Conservation (phyloP, 768 basidiomycete species). For the Kockovaella imperatae region DNA sequence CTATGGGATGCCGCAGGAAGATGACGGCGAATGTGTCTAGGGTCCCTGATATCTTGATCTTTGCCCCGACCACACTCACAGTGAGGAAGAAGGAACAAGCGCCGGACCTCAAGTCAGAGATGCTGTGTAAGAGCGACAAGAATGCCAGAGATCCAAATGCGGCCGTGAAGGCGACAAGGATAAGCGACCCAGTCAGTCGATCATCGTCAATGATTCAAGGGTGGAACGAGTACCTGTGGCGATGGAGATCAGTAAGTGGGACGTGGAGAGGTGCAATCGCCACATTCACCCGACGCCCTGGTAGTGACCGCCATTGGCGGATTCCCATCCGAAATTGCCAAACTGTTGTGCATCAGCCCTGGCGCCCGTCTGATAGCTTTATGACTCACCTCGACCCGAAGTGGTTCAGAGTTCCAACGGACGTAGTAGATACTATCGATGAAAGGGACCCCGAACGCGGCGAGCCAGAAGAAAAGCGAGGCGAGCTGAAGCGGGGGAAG, state of each 20-base stretch:
- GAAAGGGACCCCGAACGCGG: slow-evolving; percentile 33
- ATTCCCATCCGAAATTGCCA: slow-evolving; percentile 26
- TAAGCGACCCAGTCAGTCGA: slow-evolving; percentile 27
- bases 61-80: slow-evolving; percentile 33
- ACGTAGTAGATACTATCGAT: slow-evolving; percentile 36
- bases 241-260: neutral
- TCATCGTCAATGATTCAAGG: slow-evolving; percentile 20
- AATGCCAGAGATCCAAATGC: slow-evolving; percentile 31
- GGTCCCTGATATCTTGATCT: too few species aligned
- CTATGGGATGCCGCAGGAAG: neutral
- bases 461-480: slow-evolving; percentile 40
- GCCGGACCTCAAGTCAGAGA: slow-evolving; percentile 16
- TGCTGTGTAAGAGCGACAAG: slow-evolving; percentile 17
- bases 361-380: neutral
- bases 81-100: slow-evolving; percentile 20
- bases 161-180: slow-evolving; percentile 37
- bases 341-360: slow-evolving; percentile 8
- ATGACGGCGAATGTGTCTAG: neutral
- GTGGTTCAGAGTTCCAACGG: slow-evolving; percentile 16
- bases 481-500: slow-evolving; percentile 19
- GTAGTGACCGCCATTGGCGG: slow-evolving; percentile 7
- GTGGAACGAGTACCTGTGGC: slow-evolving; percentile 18
- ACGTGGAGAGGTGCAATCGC: neutral
- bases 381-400: slow-evolving; percentile 21
- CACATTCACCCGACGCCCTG: slow-evolving; percentile 26